Conservation (phyloP, 169 alveolate genomes). For the Neospora caninum region DNA sequence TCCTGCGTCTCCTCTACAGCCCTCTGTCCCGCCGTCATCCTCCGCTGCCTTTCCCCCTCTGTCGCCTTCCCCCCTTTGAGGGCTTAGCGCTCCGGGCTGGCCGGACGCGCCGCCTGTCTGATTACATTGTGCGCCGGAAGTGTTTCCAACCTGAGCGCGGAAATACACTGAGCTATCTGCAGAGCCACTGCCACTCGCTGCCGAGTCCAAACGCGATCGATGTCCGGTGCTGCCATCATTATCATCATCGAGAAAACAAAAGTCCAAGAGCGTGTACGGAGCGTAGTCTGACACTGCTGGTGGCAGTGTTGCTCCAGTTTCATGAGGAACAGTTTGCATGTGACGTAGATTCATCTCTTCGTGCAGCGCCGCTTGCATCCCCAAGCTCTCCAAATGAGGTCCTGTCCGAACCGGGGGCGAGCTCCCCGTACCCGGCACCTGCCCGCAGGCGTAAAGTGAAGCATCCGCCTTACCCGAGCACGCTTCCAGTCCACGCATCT, state of each 20-base stretch:
- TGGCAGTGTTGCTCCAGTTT: neutral
- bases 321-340: neutral
- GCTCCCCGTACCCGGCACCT: neutral
- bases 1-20: neutral
- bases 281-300: neutral
- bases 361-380: neutral
- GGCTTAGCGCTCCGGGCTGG: neutral
- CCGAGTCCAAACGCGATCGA: neutral
- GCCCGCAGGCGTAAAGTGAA: no score
- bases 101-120: neutral
- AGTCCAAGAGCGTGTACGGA: slow-evolving; percentile 12
- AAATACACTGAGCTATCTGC: neutral
- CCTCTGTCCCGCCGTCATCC: neutral
- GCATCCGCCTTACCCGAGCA: no score
- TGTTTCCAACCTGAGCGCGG: neutral
- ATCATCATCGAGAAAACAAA: slow-evolving; percentile 5
- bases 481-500: no score
- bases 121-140: neutral
- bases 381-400: neutral
- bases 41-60: neutral
- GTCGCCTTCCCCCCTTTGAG: neutral
- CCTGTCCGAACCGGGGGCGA: neutral
- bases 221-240: neutral
- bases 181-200: neutral
- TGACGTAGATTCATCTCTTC: neutral